phyloP scores from a whole-genome alignment of 1,139 yeast species.

The Meyerozyma sp. region DNA sequence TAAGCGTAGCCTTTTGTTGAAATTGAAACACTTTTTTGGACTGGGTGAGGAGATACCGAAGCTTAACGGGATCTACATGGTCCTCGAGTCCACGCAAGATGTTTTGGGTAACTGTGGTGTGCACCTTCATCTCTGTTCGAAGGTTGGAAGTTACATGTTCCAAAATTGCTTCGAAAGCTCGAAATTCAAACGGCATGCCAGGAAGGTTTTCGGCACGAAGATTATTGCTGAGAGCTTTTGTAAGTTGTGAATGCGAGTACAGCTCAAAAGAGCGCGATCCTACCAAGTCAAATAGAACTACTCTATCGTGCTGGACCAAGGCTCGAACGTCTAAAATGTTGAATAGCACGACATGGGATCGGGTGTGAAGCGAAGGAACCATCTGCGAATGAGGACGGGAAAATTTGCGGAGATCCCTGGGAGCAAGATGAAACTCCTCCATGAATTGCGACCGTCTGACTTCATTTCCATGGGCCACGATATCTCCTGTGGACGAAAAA shows the following conservation, averaged over 20 bases:
- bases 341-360: constrained; percentile 33
- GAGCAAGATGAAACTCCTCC: constrained; percentile 29
- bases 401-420: constrained; percentile 40
- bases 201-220: constrained; percentile 21
- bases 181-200: constrained; percentile 36
- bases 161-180: constrained; percentile 40
- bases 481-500: constrained; percentile 31
- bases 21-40: constrained; percentile 41
- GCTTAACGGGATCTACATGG: constrained; percentile 34
- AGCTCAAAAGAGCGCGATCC: constrained; percentile 30
- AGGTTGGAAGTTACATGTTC: constrained; percentile 34
- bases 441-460: constrained; percentile 31
- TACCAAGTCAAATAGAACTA: constrained; percentile 26
- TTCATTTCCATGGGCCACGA: constrained; percentile 37
- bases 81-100: constrained; percentile 33
- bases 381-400: constrained; percentile 30
- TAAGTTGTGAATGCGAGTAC: constrained; percentile 30
- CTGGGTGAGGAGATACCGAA: constrained; percentile 38
- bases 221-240: constrained; percentile 27
- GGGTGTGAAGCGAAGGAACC: constrained; percentile 38
- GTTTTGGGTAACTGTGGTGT: constrained; percentile 33
- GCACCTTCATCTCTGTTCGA: constrained; percentile 41
- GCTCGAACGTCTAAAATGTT: constrained; percentile 40
- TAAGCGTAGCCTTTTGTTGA: constrained; percentile 36
- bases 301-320: constrained; percentile 34